Evolutionary conservation across 148 eudicot genomes (phyloP).

Genomic region (Rhododendron williamsianum): DNA sequence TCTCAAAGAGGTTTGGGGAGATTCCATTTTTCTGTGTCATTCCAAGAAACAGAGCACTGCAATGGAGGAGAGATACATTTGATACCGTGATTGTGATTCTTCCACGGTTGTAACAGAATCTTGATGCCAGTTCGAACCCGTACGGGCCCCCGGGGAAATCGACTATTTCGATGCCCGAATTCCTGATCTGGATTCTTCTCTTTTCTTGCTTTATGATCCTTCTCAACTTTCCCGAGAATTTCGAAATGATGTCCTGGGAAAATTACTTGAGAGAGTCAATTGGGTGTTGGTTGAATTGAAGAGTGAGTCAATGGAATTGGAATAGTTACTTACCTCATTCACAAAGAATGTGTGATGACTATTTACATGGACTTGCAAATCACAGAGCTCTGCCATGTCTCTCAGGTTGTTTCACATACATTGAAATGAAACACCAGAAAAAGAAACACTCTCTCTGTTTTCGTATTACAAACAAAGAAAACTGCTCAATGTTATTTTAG

Average conservation of each 20-base stretch:
- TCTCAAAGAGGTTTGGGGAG: constrained; percentile 34
- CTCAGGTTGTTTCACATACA: neutral
- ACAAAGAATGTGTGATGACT: constrained; percentile 4
- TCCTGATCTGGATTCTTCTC: constrained; percentile 23
- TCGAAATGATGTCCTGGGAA: constrained; percentile 47
- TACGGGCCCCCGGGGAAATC: constrained; percentile 65
- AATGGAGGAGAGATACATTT: constrained; percentile 49
- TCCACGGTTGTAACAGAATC: constrained; percentile 66
- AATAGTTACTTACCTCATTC: neutral
- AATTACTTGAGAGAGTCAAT: neutral
- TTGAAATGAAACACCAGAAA: neutral
- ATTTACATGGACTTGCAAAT: constrained; percentile 11
- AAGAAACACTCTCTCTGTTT: neutral
- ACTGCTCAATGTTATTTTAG: neutral
- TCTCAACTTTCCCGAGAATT: constrained; percentile 46
- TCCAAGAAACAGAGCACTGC: constrained; percentile 48
- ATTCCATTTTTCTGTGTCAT: constrained; percentile 20
- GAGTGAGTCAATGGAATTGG: neutral
- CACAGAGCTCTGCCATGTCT: constrained; percentile 11
- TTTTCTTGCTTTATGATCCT: constrained; percentile 51
- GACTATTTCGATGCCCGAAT: constrained; percentile 31
- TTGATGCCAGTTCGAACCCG: constrained; percentile 60
- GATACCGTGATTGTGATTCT: constrained; percentile 33
- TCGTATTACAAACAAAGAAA: neutral
- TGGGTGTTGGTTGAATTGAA: neutral